Percentiles rank a stretch among this genome's conserved stretches.
Conservation (phyloP, 345 rosid species). For the Pugionium dolabratum region DNA sequence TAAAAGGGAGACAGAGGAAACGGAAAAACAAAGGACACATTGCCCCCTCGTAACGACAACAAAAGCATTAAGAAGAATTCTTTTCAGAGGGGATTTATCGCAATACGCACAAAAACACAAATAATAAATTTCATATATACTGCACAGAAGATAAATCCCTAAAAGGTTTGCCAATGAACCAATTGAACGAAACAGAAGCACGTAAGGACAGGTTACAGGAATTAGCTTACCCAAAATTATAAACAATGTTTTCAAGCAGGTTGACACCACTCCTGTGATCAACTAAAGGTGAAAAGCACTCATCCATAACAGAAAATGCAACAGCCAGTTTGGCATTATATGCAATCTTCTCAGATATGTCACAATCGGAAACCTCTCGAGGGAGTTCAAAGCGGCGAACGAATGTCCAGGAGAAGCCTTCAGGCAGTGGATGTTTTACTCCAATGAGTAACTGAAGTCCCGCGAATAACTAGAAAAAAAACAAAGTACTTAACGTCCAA, state of each 20-base stretch:
- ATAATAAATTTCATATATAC: neutral
- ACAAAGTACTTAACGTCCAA: neutral
- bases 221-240: conserved; percentile 72
- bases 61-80: neutral
- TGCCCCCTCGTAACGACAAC: neutral
- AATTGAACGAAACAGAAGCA: conserved; percentile 16
- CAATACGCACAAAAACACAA: neutral
- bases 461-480: conserved; percentile 52
- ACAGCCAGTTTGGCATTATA: conserved; percentile 87
- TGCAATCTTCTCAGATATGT: conserved; percentile 57
- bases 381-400: conserved; percentile 62
- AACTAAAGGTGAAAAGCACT: conserved; percentile 82
- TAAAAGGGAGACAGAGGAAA: neutral
- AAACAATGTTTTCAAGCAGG: conserved; percentile 82
- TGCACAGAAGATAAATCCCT: neutral
- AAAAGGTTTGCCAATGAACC: conserved; percentile 18
- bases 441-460: conserved; percentile 68
- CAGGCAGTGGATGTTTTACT: conserved; percentile 76
- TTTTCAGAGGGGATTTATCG: neutral
- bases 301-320: conserved; percentile 86
- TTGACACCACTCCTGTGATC: conserved; percentile 90
- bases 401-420: conserved; percentile 84
- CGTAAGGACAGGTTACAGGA: neutral
- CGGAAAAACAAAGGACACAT: neutral
- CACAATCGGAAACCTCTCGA: conserved; percentile 51